These are phyloP conservation scores for Termitomyces sp. DNA, from an alignment of 768 basidiomycete genomes.

Conservation along the genomic window DNA sequence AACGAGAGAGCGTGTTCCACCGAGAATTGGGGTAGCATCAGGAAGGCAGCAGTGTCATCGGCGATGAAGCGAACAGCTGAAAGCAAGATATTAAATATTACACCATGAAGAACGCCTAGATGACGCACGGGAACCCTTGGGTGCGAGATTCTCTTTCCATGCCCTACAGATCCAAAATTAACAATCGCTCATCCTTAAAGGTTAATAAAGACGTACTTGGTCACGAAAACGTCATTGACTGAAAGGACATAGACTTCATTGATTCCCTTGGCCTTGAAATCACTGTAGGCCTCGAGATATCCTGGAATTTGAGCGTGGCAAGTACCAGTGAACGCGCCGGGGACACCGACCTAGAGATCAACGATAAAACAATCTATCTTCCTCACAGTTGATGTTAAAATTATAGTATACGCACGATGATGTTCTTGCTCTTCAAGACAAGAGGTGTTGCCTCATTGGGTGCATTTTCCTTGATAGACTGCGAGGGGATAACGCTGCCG, in stretches of 20 bases:
- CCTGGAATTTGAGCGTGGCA: no score
- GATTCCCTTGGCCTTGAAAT: no score
- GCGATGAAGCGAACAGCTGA: conserved; percentile 59
- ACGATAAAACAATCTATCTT: background rate
- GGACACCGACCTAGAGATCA: conserved; percentile 55
- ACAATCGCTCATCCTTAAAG: no score
- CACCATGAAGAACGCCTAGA: no score
- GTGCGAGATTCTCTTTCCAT: conserved; percentile 61
- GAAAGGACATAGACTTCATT: no score
- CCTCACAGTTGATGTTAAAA: no score
- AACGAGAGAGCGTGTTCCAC: conserved; percentile 65
- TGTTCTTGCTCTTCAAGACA: conserved; percentile 51
- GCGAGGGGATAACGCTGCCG: conserved; percentile 45
- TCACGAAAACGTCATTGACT: no score
- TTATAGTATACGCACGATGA: conserved; percentile 43
- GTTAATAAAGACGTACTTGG: no score
- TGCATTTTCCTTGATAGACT: conserved; percentile 55
- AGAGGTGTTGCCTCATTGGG: conserved; percentile 38
- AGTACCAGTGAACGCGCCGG: conserved; percentile 72
- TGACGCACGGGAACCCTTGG: conserved; percentile 53
- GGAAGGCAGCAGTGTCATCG: conserved; percentile 62
- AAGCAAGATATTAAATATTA: no score
- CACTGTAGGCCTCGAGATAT: no score
- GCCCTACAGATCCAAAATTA: conserved; percentile 35
- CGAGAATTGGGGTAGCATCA: conserved; percentile 58